These are phyloP conservation scores for Proliferodiscus dingleyae DNA, from an alignment of 2,329 filamentous ascomycete genomes.

Conservation along the genomic window DNA sequence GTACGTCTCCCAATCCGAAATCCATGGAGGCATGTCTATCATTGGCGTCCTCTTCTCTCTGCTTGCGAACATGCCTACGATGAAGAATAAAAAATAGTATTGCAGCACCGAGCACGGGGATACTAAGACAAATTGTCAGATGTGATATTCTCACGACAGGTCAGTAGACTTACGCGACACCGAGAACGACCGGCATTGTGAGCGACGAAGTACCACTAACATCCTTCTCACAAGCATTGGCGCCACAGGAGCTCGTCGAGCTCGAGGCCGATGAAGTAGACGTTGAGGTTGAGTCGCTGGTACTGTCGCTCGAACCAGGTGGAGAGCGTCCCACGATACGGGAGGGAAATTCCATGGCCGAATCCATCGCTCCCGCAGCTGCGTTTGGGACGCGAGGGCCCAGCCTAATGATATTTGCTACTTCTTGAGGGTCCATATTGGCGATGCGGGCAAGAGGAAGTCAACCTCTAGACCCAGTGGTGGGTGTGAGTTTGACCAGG, in stretches of 20 bases:
- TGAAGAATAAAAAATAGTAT: slow-evolving; percentile 72
- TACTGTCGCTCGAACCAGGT: neutral
- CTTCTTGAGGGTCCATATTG: slow-evolving; percentile 21
- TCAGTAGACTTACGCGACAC: slow-evolving; percentile 58
- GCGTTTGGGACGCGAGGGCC: slow-evolving; percentile 21
- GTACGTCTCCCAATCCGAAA: slow-evolving; percentile 69
- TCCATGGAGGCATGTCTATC: slow-evolving; percentile 90
- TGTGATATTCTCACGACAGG: neutral
- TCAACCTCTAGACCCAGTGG: slow-evolving; percentile 6
- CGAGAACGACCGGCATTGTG: slow-evolving; percentile 62
- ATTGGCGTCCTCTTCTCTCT: slow-evolving; percentile 70
- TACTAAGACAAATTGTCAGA: slow-evolving; percentile 44
- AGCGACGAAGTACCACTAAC: slow-evolving; percentile 45
- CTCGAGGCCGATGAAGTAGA: slow-evolving; percentile 20
- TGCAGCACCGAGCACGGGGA: slow-evolving; percentile 66
- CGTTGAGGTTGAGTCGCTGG: neutral
- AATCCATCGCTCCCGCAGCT: slow-evolving; percentile 21
- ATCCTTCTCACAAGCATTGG: slow-evolving; percentile 56
- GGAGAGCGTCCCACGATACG: slow-evolving; percentile 20
- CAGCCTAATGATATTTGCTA: slow-evolving; percentile 25
- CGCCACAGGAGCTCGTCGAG: slow-evolving; percentile 30
- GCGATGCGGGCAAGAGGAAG: slow-evolving; percentile 6
- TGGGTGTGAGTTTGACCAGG: neutral
- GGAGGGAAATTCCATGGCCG: slow-evolving; percentile 22
- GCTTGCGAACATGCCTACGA: slow-evolving; percentile 67